A percentile compares a stretch with the other conserved stretches of the same genome.
Evolutionary conservation across 164 flowering plant species (phyloP).

Genomic region (Saururus chinensis): DNA sequence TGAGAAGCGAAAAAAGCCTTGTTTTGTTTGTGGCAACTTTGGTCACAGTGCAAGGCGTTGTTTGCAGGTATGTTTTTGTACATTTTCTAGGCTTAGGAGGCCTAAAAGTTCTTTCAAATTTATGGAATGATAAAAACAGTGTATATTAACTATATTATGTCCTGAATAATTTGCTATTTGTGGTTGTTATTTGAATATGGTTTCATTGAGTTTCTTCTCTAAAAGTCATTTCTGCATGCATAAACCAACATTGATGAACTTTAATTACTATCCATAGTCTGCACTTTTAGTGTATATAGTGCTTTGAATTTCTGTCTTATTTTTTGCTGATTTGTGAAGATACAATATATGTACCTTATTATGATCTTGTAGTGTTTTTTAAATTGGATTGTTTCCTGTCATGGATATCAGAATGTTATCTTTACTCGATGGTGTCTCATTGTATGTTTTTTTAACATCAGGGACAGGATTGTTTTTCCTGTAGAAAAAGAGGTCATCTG

Average conservation of each 20-base stretch:
- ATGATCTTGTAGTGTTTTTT: neutral
- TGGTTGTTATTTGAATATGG: too few relatives aligned
- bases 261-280: too few relatives aligned
- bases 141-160: neutral
- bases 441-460: slow-evolving; percentile 15
- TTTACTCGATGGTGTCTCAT: neutral
- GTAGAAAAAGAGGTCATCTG: slow-evolving; percentile 69
- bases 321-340: neutral
- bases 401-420: neutral
- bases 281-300: too few relatives aligned
- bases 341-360: neutral
- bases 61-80: slow-evolving; percentile 39
- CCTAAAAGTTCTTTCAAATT: neutral
- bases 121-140: neutral
- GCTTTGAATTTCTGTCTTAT: too few relatives aligned
- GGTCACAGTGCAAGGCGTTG: slow-evolving; percentile 68
- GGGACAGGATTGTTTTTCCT: slow-evolving; percentile 68
- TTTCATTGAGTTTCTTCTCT: too few relatives aligned
- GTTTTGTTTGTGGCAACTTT: slow-evolving; percentile 85
- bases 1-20: slow-evolving; percentile 53
- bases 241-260: too few relatives aligned
- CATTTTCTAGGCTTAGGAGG: neutral
- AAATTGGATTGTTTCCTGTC: neutral
- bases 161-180: too few relatives aligned
- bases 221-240: too few relatives aligned